Base-by-base conservation (phyloP, 1,139 yeast genomes). In the Kluyveromyces sp. region DNA sequence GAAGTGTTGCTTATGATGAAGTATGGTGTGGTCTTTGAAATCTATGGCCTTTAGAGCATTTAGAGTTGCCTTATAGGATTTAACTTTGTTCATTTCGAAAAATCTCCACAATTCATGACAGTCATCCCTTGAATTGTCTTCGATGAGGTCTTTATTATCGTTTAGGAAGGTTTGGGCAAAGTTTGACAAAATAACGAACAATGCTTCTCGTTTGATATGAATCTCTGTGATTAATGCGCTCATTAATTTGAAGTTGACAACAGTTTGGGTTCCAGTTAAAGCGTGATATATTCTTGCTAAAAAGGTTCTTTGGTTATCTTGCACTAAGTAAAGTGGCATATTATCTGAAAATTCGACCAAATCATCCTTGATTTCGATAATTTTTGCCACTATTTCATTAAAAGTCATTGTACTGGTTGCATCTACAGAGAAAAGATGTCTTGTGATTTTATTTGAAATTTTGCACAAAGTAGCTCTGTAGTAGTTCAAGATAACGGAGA, bases 401-500 rank as follows among this genome's bases (percentile, higher is more conserved):
- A 60, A 59, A 1, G 58, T 42, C 25, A 35, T 44, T 10, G 50
- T 51, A 5, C 43, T 37, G 7, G 54, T 48, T 38, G 52, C 53
- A 25, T 53, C 51, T 4, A 51, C 48, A 2, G 60, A 47, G 33
- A 59, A 58, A 34, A 62, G 58, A 15, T 45, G 42, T 28, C 49
- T 45, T 38, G 46, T 52, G 8, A 59, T 41, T 34, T 48, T 48
- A 26, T 45, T 46, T 42, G 55, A 58, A 4, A 59, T 52, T 8
- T 48, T 40, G 3, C 53, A 45, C 21, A 60, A 40, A 32, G 49
- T 49, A 15, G 53, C 45, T 8, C 50, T 41, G 37, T 48, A 58
- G 47, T 57, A 59, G 7, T 60, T 58, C 4, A 55, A 44, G 26
- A 53, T 54, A 28, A 55, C 49, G 2, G 60, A 54, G 25, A 59